Evolutionary conservation across 2,329 filamentous ascomycete species (phyloP).

Genomic region (Phialophora macrospora): DNA sequence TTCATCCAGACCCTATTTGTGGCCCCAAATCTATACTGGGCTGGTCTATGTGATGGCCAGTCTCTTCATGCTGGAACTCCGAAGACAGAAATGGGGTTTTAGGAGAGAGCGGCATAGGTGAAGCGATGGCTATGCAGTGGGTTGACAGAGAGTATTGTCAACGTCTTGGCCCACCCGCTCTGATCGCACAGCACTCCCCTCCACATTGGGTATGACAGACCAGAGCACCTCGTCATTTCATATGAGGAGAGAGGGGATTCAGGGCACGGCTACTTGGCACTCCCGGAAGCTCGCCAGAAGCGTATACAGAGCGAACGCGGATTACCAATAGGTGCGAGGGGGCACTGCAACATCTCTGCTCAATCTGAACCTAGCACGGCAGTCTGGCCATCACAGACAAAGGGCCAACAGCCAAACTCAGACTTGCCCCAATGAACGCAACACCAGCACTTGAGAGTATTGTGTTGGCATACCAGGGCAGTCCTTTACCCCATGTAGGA

Average conservation of each 20-base stretch:
- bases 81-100: conserved; percentile 36
- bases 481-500: too few species aligned
- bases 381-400: too few species aligned
- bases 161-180: neutral
- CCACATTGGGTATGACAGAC: neutral
- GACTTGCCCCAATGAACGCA: neutral
- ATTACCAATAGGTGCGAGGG: neutral
- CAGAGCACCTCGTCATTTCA: neutral
- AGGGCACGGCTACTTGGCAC: neutral
- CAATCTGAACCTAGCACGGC: too few species aligned
- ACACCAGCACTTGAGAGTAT: too few species aligned
- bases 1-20: conserved; percentile 54
- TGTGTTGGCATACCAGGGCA: too few species aligned
- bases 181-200: neutral
- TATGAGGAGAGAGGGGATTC: neutral
- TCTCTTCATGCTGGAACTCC: conserved; percentile 38
- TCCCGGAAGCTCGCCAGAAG: neutral
- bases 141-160: neutral
- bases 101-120: conserved; percentile 35
- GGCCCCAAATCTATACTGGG: conserved; percentile 59
- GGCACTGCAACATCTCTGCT: neutral
- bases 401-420: too few species aligned
- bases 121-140: neutral
- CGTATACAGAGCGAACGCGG: neutral
- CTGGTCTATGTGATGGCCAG: conserved; percentile 38